Evolutionary conservation across 805 yeast genomes (phyloP), one percentile per base, ranked within the genome.

Genomic region (Ascoidea asiatica): DNA sequence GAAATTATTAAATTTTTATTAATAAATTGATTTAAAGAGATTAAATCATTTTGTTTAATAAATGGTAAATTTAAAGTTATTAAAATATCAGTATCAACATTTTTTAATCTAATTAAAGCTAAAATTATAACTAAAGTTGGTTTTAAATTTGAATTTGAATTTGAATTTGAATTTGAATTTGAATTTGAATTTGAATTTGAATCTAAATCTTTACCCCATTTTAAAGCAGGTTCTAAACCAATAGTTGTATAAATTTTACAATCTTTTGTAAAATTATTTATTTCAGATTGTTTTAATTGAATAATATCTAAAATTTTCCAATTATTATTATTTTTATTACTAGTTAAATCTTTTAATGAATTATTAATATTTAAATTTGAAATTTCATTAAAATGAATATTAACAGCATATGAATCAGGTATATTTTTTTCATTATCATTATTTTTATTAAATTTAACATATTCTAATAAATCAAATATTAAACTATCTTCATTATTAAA

Each of bases 41-140:
- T 47, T 5, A 62, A 43, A 36, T 62, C 62, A 1, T 55, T 52
- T 1, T 59, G 54, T 1, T 53, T 50, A 7, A 52, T 53, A 17
- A 75, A 53, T n/a, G 85, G 84, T 2, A 79, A 66, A 50, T 81
- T 80, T 53, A 73, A 67, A 3, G 82, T 69, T 13, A 83, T 56
- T 38, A 82, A 55, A 3, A 79, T 65, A 59, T 84, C 95, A 0
- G 89, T 78, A 2, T 62, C 62, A 1, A 63, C 74, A 42, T 66
- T 66, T 8, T 56, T 50, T 21, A 81, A 52, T 44, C 89, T 64
- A 33, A 81, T 60, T 39, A 84, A 56, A 0, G 77, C 81, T n/a
- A 81, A 51, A 15, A 79, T 66, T 13, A 79, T 61, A 13, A 73
- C 68, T 38, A 79, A 64, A 5, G 66, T 17, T 67, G 63, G 29